A percentile compares a stretch with the other conserved stretches of the same genome.
Evolutionary conservation across 768 basidiomycete species (phyloP).

Genomic region (Tulasnella sp.): DNA sequence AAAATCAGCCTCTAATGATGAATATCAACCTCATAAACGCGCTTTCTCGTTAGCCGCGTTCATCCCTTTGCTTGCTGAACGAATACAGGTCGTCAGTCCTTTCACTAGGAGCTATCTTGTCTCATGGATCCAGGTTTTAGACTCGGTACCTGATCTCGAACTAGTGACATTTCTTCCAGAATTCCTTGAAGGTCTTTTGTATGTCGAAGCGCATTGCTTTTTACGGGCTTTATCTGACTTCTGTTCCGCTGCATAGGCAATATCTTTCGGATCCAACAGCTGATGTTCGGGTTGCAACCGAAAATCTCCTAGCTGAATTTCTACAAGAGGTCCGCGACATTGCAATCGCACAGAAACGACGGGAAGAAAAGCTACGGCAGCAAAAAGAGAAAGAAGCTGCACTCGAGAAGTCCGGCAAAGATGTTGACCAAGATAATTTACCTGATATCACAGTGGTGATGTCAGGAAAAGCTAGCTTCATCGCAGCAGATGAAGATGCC

Average conservation of each 20-base stretch:
- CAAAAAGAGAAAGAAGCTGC: slow-evolving; percentile 2
- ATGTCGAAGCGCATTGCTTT: slow-evolving; percentile 25
- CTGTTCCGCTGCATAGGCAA: slow-evolving; percentile 40
- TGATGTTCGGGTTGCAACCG: slow-evolving; percentile 84
- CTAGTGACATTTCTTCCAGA: slow-evolving; percentile 89
- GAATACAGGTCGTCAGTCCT: slow-evolving; percentile 90
- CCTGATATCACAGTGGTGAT: slow-evolving; percentile 47
- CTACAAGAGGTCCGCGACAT: slow-evolving; percentile 83
- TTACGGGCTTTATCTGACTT: slow-evolving; percentile 6
- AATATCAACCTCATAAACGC: slow-evolving; percentile 36
- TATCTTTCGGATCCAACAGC: slow-evolving; percentile 92
- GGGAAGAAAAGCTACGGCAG: slow-evolving; percentile 33
- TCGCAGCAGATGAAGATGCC: slow-evolving; percentile 17
- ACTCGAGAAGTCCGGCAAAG: slow-evolving; percentile 23
- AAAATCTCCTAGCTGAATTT: slow-evolving; percentile 79
- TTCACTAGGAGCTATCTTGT: slow-evolving; percentile 95
- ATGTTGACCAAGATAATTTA: slow-evolving; percentile 35
- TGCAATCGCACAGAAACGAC: slow-evolving; percentile 53
- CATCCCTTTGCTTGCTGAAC: slow-evolving; percentile 82
- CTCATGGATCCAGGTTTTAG: slow-evolving; percentile 89
- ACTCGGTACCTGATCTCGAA: slow-evolving; percentile 93
- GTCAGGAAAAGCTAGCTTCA: slow-evolving; percentile 38
- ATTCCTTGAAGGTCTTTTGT: slow-evolving; percentile 89
- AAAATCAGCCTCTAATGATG: slow-evolving; percentile 31
- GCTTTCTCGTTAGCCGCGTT: slow-evolving; percentile 93